Evolutionary conservation across 192 early-diverging fungal genomes (phyloP), one percentile per base, ranked within the genome.

Genomic region (Geranomyces michiganensis): DNA sequence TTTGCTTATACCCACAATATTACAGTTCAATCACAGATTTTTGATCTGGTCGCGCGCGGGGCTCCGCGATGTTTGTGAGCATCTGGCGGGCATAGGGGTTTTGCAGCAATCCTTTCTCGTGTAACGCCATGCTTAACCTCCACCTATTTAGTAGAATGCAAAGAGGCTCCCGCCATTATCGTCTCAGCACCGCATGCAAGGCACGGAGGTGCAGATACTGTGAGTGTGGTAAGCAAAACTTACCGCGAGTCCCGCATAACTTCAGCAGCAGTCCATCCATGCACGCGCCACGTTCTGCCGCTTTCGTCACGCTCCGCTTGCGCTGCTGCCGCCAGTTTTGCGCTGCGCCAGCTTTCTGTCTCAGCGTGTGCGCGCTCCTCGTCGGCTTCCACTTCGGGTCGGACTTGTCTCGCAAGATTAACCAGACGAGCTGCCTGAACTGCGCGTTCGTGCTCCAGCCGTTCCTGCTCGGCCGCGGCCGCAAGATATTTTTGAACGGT

Each of bases 81-180:
- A 60, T 60, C 21, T 60, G 21, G 5, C 58, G 58, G 12, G 58
- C 58, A 29, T 60, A 60, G 30, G 27, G 17, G 26, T 60, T 60
- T 26, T 33, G 29, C 5, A 29, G 15, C 29, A 60, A 32, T 7
- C 58, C 58, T 26, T 32, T 26, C 29, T 60, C 58, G 31, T 60
- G 58, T 8, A 60, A 19, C 31, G 58, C 58, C 58, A 60, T 8
- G 30, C 58, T 60, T 8, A 60, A 29, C 31, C 30, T 60, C 7
- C 7, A 19, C 58, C 58, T 60, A 19, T 60, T 60, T 2, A 7
- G 4, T 32, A 41, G 36, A 3, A 10, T 41, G 36, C 3, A 41
- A 41, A 41, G 10, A 41, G 36, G 10, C 36, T 10, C 5, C 36
- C n/a, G n/a, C n/a, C n/a, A n/a, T n/a, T n/a, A 10, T 10, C 10